phyloP scores from a whole-genome alignment of 2,329 filamentous ascomycete species.

The Ascochyta rabiei region DNA sequence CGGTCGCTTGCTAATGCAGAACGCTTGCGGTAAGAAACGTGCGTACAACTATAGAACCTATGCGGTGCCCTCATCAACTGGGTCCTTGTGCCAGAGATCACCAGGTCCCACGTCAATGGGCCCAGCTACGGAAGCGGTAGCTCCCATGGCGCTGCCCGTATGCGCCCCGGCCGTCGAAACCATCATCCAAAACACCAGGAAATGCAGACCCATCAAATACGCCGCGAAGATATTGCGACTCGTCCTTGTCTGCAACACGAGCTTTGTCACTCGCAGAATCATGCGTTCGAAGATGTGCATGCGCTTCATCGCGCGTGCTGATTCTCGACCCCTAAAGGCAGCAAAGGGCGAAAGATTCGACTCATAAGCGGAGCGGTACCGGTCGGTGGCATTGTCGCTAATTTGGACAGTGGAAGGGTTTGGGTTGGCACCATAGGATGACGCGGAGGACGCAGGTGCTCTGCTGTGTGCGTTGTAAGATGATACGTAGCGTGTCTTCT shows the following conservation, averaged over 20 bases:
- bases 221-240: slow-evolving; percentile 93
- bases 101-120: slow-evolving; percentile 33
- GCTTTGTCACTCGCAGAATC: slow-evolving; percentile 87
- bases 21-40: background rate
- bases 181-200: slow-evolving; percentile 84
- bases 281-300: slow-evolving; percentile 92
- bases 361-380: slow-evolving; percentile 92
- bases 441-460: slow-evolving; percentile 62
- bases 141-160: slow-evolving; percentile 26
- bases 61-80: background rate
- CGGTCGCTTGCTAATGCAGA: background rate
- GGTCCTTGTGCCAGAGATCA: slow-evolving; percentile 12
- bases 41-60: background rate
- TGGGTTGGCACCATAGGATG: slow-evolving; percentile 67
- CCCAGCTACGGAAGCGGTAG: slow-evolving; percentile 37
- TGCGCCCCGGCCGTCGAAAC: slow-evolving; percentile 73
- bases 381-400: slow-evolving; percentile 58
- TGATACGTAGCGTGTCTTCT: slow-evolving; percentile 96
- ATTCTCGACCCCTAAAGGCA: slow-evolving; percentile 92
- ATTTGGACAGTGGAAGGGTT: slow-evolving; percentile 77
- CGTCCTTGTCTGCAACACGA: slow-evolving; percentile 86
- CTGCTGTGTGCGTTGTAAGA: slow-evolving; percentile 87
- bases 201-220: slow-evolving; percentile 87
- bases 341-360: slow-evolving; percentile 95
- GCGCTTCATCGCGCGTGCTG: slow-evolving; percentile 84